Conservation (phyloP, 2,329 filamentous ascomycete genomes). For the Ophiostoma quercus region DNA sequence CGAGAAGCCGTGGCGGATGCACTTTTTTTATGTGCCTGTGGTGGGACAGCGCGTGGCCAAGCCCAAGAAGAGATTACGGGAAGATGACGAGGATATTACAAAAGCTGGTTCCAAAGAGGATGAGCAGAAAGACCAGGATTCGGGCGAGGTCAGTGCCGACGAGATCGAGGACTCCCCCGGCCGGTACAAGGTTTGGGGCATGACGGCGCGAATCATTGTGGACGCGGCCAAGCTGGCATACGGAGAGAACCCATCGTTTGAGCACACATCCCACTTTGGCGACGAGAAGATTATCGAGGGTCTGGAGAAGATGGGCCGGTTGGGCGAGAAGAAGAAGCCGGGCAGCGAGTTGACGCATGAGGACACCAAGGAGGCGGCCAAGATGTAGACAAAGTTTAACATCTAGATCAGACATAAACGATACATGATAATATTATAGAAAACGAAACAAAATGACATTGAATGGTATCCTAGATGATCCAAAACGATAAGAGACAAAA, state of each 20-base stretch:
- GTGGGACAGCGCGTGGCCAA: constrained; percentile 63
- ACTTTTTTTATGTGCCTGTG: constrained; percentile 87
- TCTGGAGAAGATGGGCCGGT: constrained; percentile 42
- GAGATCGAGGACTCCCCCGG: constrained; percentile 38
- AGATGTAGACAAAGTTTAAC: constrained; percentile 34
- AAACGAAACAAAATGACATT: constrained; percentile 27
- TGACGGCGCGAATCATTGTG: constrained; percentile 87
- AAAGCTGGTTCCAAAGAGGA: constrained; percentile 25
- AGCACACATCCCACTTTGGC: constrained; percentile 54
- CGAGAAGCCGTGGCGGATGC: constrained; percentile 71
- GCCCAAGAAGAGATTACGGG: constrained; percentile 37
- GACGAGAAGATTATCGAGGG: constrained; percentile 48
- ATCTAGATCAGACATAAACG: constrained; percentile 3
- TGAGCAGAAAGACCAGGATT: constrained; percentile 20
- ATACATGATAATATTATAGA: constrained; percentile 16
- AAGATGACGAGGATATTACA: background rate
- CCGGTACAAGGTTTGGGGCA: constrained; percentile 84
- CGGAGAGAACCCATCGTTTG: constrained; percentile 75
- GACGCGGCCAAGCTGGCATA: constrained; percentile 85
- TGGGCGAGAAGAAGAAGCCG: constrained; percentile 43
- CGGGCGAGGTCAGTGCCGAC: constrained; percentile 29
- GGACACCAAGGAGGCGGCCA: constrained; percentile 36
- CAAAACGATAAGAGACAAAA: background rate
- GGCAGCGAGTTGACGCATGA: constrained; percentile 35
- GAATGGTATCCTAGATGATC: background rate